These are phyloP conservation scores for Apophysomyces sp. DNA, from an alignment of 371 early-diverging fungal species.

Conservation along the genomic window DNA sequence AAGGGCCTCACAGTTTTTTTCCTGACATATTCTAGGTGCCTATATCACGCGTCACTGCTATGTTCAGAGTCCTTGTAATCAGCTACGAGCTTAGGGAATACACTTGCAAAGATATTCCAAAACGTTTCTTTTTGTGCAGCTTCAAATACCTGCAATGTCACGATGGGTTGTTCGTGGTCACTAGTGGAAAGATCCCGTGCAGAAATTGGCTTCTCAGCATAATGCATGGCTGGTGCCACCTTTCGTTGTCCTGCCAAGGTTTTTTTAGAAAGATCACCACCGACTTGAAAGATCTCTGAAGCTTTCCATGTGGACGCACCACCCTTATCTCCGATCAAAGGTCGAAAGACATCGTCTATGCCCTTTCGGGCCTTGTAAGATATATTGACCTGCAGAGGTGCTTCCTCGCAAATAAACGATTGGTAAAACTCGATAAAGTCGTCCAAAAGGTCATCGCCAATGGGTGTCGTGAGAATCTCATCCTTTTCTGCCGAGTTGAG, in stretches of 20 bases:
- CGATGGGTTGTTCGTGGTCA: background rate
- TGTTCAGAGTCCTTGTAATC: background rate
- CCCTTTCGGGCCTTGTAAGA: conserved; percentile 27
- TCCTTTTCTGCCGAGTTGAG: background rate
- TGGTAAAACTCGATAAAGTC: conserved; percentile 33
- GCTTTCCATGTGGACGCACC: background rate
- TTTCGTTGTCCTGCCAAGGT: background rate
- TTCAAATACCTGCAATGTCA: conserved; percentile 24
- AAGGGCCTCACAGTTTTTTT: too few species aligned
- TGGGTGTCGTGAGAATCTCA: background rate
- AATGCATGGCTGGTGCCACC: background rate
- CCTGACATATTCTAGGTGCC: too few species aligned
- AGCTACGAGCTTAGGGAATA: conserved; percentile 35
- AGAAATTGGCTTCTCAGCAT: background rate
- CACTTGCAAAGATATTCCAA: conserved; percentile 45
- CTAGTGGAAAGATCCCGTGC: background rate
- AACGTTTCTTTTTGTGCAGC: conserved; percentile 34
- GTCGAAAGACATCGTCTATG: conserved; percentile 11
- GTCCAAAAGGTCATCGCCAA: conserved; percentile 2
- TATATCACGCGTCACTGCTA: too few species aligned
- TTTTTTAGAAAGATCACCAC: background rate
- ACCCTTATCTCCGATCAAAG: background rate
- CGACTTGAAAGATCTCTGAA: background rate
- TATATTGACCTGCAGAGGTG: conserved; percentile 42
- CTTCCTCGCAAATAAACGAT: conserved; percentile 26